Base-by-base conservation (phyloP, 768 basidiomycete species). In the Collybia sp. region DNA sequence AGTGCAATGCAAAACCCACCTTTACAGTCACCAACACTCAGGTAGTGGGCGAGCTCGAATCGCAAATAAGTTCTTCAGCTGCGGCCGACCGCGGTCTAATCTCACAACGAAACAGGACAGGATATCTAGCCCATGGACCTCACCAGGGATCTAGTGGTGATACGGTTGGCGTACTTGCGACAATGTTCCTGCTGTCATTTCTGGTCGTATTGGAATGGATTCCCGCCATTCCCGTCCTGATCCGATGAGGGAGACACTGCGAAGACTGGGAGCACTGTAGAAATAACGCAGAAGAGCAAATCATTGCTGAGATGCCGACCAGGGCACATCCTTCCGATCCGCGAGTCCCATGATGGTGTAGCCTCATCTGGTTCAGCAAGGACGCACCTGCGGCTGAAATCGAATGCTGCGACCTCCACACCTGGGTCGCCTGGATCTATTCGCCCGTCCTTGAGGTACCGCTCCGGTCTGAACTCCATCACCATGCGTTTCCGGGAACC, bases 211-310 rank as follows among this genome's bases (percentile, higher is more conserved):
- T 9, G 44, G 48, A 31, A 57, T 48, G 20, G 30, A 30, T n/a
- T n/a, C n/a, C n/a, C n/a, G n/a, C n/a, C n/a, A 3, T 52, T 52
- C 6, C 53, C 56, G 18, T 42, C 42, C 13, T 40, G 47, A 25
- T 61, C 60, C 13, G 56, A 46, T 0, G 56, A 49, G 2, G 50
- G 50, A 13, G 18, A 16, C 11, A 65, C 58, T 20, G 49, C 42
- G 52, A 59, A 65, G 1, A 55, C 48, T 18, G 54, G 43, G 15
- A 65, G 38, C 11, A 65, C 40, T 0, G 56, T 52, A 1, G 59
- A 53, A 2, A 63, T 53, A 3, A 51, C 46, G n/a, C 57, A 53
- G 47, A 51, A 65, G 2, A 63, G 43, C 5, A 51, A 52, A 17
- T 43, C 42, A 13, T 60, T 52, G 2, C 53, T 55, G 45, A 62